A percentile compares a stretch with the other conserved stretches of the same genome.
Conservation (phyloP, 1,284 basidiomycete genomes). For the Ganoderma sp. region DNA sequence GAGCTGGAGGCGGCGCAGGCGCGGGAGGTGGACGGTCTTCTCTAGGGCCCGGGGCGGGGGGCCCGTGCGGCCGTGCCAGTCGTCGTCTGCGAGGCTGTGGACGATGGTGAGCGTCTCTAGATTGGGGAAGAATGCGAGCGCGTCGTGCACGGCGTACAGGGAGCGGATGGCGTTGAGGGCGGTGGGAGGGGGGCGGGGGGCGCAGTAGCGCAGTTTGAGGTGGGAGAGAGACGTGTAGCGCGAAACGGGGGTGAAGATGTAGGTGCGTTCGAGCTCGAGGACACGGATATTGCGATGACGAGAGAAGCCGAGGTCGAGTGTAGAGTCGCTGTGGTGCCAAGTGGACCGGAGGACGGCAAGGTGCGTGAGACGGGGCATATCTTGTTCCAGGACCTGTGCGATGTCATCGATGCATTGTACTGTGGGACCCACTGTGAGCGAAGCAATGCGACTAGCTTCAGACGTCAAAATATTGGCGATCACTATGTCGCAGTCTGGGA, state of each 20-base stretch:
- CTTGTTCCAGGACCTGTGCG: neutral
- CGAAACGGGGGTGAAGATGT: neutral
- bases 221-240: neutral
- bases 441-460: neutral
- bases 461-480: neutral
- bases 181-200: neutral
- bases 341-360: neutral
- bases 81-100: neutral
- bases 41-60: neutral
- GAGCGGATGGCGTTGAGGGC: neutral
- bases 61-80: neutral
- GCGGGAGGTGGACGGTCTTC: neutral
- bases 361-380: constrained; percentile 1
- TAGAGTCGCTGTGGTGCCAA: neutral
- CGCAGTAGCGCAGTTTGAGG: neutral
- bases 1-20: neutral
- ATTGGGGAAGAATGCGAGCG: neutral
- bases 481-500: neutral
- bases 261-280: neutral
- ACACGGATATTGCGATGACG: neutral
- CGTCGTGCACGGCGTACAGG: neutral
- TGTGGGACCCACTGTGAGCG: neutral
- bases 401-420: neutral
- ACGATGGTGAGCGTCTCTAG: neutral
- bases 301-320: neutral